Conservation (phyloP, 768 basidiomycete genomes). For the Amanita rimosa region DNA sequence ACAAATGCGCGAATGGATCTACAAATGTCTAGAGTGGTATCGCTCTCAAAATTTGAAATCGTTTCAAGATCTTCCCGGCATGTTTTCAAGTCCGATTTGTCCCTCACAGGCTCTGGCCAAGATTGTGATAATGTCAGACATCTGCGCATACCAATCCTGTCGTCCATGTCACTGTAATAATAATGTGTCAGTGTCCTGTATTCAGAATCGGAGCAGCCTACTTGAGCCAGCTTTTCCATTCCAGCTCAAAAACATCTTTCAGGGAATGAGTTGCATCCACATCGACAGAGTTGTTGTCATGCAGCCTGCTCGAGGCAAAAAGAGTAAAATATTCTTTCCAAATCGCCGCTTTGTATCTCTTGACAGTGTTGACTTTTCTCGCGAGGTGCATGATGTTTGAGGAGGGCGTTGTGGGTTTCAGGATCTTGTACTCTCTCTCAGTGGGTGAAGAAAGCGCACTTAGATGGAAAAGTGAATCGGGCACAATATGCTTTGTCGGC, state of each 20-base stretch:
- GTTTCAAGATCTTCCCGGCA: constrained; percentile 36
- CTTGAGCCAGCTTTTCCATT: constrained; percentile 66
- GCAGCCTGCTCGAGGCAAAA: constrained; percentile 26
- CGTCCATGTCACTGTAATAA: constrained; percentile 56
- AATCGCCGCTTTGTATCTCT: constrained; percentile 59
- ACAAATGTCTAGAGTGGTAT: background rate
- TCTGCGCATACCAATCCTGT: constrained; percentile 52
- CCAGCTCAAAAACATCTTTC: constrained; percentile 51
- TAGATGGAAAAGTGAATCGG: background rate
- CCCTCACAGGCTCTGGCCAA: constrained; percentile 41
- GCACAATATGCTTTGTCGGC: background rate
- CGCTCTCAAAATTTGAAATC: background rate
- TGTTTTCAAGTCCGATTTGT: constrained; percentile 37
- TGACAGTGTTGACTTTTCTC: constrained; percentile 41
- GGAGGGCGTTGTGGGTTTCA: background rate
- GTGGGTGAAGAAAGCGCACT: background rate
- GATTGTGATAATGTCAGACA: constrained; percentile 31
- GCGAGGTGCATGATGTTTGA: constrained; percentile 60
- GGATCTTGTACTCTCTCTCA: background rate
- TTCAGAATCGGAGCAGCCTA: constrained; percentile 20
- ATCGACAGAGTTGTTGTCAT: constrained; percentile 22
- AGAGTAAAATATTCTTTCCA: constrained; percentile 51
- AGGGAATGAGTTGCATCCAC: constrained; percentile 21
- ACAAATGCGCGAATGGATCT: constrained; percentile 4
- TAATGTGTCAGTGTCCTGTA: constrained; percentile 1